Percentiles rank a stretch among this genome's conserved stretches.
phyloP scores from a whole-genome alignment of 345 rosid species.

The Zanthoxylum bungeanum region DNA sequence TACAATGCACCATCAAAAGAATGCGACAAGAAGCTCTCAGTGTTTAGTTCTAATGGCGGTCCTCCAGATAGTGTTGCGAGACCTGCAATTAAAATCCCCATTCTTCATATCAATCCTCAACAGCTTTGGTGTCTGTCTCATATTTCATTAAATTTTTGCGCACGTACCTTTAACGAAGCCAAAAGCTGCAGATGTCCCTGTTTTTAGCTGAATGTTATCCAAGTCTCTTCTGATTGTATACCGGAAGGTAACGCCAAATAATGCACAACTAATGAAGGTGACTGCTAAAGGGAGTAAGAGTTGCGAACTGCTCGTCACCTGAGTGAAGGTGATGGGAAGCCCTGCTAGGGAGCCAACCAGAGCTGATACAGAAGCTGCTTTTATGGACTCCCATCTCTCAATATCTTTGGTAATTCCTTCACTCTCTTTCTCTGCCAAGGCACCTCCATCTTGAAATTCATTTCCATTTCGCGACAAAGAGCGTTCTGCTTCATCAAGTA shows the following conservation, averaged over 20 bases:
- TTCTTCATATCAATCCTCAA: background rate
- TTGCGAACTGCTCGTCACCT: conserved; percentile 42
- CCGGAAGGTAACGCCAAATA: conserved; percentile 84
- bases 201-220: conserved; percentile 64
- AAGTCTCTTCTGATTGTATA: conserved; percentile 74
- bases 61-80: conserved; percentile 61
- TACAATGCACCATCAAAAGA: conserved; percentile 37
- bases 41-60: conserved; percentile 53
- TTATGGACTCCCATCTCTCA: conserved; percentile 79
- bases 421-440: background rate
- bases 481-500: conserved; percentile 76
- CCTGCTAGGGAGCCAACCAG: conserved; percentile 67
- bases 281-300: conserved; percentile 57
- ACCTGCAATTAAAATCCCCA: conserved; percentile 38
- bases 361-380: conserved; percentile 73
- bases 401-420: conserved; percentile 38
- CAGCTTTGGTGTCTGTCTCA: background rate
- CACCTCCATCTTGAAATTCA: conserved; percentile 10
- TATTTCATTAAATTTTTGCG: background rate
- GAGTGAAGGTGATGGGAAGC: conserved; percentile 58
- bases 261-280: conserved; percentile 75
- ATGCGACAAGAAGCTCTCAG: conserved; percentile 45
- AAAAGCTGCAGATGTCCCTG: conserved; percentile 80
- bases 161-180: conserved; percentile 65
- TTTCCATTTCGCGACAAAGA: conserved; percentile 30